Conservation (phyloP, 176 grass and related monocot genomes). For the Calamus simplicifolius region DNA sequence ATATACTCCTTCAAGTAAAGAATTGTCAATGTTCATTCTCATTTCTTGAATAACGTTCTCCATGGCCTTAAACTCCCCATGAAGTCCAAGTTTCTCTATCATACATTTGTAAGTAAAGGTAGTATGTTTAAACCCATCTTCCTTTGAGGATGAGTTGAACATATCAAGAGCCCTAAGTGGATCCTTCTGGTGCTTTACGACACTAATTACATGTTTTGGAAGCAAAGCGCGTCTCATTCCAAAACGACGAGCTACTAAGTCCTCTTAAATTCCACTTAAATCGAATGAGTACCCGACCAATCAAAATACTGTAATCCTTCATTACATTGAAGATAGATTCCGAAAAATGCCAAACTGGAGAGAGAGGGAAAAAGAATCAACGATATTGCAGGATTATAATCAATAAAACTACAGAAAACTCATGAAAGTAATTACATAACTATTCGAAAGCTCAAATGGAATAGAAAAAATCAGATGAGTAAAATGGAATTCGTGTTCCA, state of each 20-base stretch:
- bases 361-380: no score
- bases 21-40: slow-evolving; percentile 9
- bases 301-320: no score
- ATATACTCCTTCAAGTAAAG: slow-evolving; percentile 31
- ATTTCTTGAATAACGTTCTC: slow-evolving; percentile 15
- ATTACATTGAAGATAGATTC: no score
- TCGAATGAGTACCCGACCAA: no score
- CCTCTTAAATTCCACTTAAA: no score
- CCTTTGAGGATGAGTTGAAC: slow-evolving; percentile 8
- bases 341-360: no score
- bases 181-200: slow-evolving; percentile 20
- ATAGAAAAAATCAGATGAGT: no score
- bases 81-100: slow-evolving; percentile 12
- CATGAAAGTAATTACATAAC: no score
- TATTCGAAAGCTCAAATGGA: no score
- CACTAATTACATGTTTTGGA: slow-evolving; percentile 14
- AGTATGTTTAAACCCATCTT: slow-evolving; percentile 16
- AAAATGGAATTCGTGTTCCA: no score
- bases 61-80: slow-evolving; percentile 26
- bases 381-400: no score
- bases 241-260: not conserved
- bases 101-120: slow-evolving; percentile 23
- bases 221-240: slow-evolving; percentile 19
- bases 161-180: slow-evolving; percentile 20
- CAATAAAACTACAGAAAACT: no score